Conservation (phyloP, 2,329 filamentous ascomycete species). For the Aureobasidium sp. region DNA sequence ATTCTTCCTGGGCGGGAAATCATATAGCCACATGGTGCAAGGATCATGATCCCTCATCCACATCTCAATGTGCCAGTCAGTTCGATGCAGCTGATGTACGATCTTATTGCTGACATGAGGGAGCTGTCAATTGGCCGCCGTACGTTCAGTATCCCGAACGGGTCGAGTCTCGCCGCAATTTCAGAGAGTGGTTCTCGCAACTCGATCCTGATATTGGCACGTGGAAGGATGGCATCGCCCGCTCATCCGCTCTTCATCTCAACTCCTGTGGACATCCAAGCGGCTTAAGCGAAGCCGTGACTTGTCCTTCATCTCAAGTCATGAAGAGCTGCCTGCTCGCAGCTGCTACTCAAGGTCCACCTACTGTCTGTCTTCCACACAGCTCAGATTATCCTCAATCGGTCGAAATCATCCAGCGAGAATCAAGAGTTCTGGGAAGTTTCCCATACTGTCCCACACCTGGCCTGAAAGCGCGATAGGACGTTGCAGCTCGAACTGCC, state of each 20-base stretch:
- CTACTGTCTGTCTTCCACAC: background rate
- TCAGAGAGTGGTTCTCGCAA: background rate
- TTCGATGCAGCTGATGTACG: background rate
- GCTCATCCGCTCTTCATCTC: conserved; percentile 6
- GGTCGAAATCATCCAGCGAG: background rate
- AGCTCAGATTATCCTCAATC: background rate
- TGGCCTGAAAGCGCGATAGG: background rate
- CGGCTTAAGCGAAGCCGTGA: conserved; percentile 10
- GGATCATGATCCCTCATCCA: conserved; percentile 10
- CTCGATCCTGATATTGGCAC: conserved; percentile 1
- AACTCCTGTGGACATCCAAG: background rate
- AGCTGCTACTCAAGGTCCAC: conserved; percentile 6
- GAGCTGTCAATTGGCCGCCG: conserved; percentile 6
- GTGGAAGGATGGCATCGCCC: conserved; percentile 11
- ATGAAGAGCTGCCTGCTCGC: conserved; percentile 5
- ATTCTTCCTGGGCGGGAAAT: background rate
- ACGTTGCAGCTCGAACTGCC: background rate
- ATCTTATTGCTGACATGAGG: background rate
- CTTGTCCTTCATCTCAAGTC: conserved; percentile 9
- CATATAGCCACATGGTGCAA: conserved; percentile 15
- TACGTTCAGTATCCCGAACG: background rate
- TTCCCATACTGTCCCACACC: conserved; percentile 14
- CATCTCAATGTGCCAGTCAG: conserved; percentile 13
- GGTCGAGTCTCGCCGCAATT: background rate
- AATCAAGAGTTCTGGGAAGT: background rate